A percentile compares a stretch with the other conserved stretches of the same genome.
Evolutionary conservation across 768 basidiomycete genomes (phyloP).

Genomic region (Rhodosporidiobolus sp.): DNA sequence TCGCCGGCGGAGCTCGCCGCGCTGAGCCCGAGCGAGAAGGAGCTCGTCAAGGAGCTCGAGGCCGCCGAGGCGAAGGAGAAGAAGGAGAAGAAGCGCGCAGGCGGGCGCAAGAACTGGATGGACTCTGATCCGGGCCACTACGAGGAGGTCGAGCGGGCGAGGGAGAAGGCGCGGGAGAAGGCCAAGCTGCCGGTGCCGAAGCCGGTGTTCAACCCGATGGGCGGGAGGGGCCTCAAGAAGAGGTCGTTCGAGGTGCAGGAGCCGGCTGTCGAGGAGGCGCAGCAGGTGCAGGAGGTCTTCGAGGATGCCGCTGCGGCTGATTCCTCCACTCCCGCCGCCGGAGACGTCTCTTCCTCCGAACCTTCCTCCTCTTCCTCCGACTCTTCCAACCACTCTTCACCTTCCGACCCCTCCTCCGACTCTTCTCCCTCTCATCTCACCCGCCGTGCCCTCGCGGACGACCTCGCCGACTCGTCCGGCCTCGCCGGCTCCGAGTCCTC

Average conservation of each 20-base stretch:
- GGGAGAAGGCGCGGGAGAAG: neutral
- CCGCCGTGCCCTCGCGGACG: neutral
- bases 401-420: too few species aligned
- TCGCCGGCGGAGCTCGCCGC: neutral
- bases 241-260: neutral
- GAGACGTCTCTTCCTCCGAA: too few species aligned
- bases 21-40: neutral
- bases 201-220: constrained; percentile 2
- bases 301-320: too few species aligned
- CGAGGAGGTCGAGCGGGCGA: neutral
- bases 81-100: neutral
- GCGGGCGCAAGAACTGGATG: neutral
- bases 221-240: neutral
- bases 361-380: neutral
- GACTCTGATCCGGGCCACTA: too few species aligned
- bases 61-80: neutral
- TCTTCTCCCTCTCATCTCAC: neutral
- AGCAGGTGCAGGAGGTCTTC: neutral
- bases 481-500: neutral
- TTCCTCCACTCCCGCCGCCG: too few species aligned
- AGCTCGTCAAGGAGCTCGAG: constrained; percentile 8
- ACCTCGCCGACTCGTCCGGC: neutral
- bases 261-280: neutral
- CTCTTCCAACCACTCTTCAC: neutral
- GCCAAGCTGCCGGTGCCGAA: neutral